Percentiles rank a stretch among this genome's conserved stretches.
phyloP scores from a whole-genome alignment of 2,329 filamentous ascomycete genomes.

The Corinectria fuckeliana region DNA sequence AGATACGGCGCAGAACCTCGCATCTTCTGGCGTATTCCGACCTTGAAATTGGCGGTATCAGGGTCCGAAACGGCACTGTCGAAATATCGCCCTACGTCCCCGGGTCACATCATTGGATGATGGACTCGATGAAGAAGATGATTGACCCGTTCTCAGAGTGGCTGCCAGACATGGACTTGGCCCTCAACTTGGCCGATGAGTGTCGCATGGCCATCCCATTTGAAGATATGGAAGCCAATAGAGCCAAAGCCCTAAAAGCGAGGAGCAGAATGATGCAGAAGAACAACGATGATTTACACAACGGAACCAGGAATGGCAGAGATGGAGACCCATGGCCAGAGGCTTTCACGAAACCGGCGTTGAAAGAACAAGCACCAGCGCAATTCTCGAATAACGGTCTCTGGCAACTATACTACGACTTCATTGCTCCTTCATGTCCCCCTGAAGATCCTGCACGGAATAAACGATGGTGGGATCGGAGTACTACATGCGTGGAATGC shows the following conservation, averaged over 20 bases:
- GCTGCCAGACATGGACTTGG: conserved; percentile 79
- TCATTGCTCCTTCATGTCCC: conserved; percentile 51
- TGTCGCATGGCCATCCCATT: conserved; percentile 64
- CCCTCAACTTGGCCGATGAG: conserved; percentile 76
- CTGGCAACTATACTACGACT: conserved; percentile 44
- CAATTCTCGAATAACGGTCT: not conserved
- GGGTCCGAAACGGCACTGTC: conserved; percentile 68
- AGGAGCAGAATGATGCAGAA: not conserved
- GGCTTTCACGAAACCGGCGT: conserved; percentile 16
- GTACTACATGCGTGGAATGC: conserved; percentile 43
- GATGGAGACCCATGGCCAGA: conserved; percentile 24
- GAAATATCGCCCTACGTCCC: conserved; percentile 42
- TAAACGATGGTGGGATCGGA: conserved; percentile 48
- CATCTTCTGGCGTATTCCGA: conserved; percentile 41
- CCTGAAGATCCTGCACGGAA: conserved; percentile 52
- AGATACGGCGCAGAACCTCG: conserved; percentile 62
- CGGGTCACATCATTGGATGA: conserved; percentile 43
- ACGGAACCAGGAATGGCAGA: not conserved
- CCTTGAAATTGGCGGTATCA: conserved; percentile 51
- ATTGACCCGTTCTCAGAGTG: conserved; percentile 70
- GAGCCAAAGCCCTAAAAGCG: conserved; percentile 58
- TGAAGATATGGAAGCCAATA: conserved; percentile 62
- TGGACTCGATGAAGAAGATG: conserved; percentile 61
- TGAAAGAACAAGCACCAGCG: not conserved
- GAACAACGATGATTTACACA: too few relatives aligned